These are phyloP conservation scores for Penicillium sp. DNA, from an alignment of 2,329 filamentous ascomycete species.

Conservation along the genomic window DNA sequence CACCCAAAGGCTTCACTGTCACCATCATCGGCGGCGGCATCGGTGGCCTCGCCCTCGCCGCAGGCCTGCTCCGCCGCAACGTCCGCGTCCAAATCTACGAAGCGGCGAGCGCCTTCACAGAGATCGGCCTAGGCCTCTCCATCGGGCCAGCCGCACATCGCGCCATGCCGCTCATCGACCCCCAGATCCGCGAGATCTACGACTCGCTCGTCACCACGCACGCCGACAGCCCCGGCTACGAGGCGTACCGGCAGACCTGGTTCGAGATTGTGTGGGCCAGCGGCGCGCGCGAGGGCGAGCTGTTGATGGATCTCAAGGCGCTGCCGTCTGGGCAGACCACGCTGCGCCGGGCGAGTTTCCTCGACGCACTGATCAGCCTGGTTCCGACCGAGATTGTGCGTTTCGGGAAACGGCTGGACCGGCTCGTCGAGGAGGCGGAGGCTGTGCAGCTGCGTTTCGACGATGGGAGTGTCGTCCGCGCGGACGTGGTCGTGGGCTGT, in stretches of 20 bases:
- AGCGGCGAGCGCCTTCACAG: conserved; percentile 52
- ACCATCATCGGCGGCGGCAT: conserved; percentile 62
- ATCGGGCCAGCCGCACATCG: conserved; percentile 56
- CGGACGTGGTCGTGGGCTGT: conserved; percentile 37
- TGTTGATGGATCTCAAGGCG: conserved; percentile 32
- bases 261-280: conserved; percentile 33
- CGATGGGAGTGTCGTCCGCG: conserved; percentile 29
- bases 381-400: conserved; percentile 30
- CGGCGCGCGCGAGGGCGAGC: conserved; percentile 21
- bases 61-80: conserved; percentile 49
- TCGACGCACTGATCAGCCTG: conserved; percentile 33
- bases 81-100: conserved; percentile 56
- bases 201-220: conserved; percentile 34
- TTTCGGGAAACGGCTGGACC: conserved; percentile 35
- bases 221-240: conserved; percentile 33
- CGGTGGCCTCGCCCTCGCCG: conserved; percentile 54
- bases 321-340: conserved; percentile 33
- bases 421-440: conserved; percentile 14
- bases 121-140: conserved; percentile 58
- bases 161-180: conserved; percentile 55
- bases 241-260: conserved; percentile 31
- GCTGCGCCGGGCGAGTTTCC: conserved; percentile 33
- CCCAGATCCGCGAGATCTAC: conserved; percentile 34
- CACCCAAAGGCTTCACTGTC: conserved; percentile 43
- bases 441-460: conserved; percentile 28